Evolutionary conservation across 495 filamentous ascomycete species (phyloP).

Genomic region (Pseudotulostoma volvatum): DNA sequence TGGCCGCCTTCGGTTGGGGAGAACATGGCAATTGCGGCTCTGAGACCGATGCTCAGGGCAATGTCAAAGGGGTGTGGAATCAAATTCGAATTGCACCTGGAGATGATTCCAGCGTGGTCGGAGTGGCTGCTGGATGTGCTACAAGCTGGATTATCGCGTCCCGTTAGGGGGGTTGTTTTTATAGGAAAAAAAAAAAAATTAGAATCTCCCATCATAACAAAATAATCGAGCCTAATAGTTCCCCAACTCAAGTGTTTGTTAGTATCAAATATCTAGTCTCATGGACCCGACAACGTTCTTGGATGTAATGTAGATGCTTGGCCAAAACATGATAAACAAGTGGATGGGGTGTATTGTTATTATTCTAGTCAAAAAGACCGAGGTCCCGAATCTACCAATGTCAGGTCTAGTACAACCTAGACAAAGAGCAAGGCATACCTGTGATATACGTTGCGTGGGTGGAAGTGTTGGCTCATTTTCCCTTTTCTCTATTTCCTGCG

Average conservation of each 20-base stretch:
- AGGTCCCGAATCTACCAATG: slow-evolving; percentile 22
- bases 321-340: too few species aligned
- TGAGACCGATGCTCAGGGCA: slow-evolving; percentile 38
- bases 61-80: slow-evolving; percentile 49
- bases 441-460: slow-evolving; percentile 35
- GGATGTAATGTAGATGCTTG: too few species aligned
- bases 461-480: slow-evolving; percentile 28
- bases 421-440: slow-evolving; percentile 16
- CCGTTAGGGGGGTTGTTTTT: slow-evolving; percentile 7
- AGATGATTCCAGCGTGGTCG: slow-evolving; percentile 20
- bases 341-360: too few species aligned
- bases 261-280: too few species aligned
- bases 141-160: slow-evolving; percentile 60
- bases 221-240: too few species aligned
- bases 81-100: slow-evolving; percentile 34
- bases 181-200: background rate
- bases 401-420: slow-evolving; percentile 5
- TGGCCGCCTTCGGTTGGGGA: slow-evolving; percentile 85
- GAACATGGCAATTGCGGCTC: slow-evolving; percentile 94
- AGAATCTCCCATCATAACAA: too few species aligned
- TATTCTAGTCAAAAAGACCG: slow-evolving; percentile 31
- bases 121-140: slow-evolving; percentile 70
- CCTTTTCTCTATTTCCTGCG: slow-evolving; percentile 8
- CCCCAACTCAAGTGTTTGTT: too few species aligned
- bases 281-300: too few species aligned